These are phyloP conservation scores for Phytophthora foliorum DNA, from an alignment of 352 stramenopile genomes.

Conservation along the genomic window DNA sequence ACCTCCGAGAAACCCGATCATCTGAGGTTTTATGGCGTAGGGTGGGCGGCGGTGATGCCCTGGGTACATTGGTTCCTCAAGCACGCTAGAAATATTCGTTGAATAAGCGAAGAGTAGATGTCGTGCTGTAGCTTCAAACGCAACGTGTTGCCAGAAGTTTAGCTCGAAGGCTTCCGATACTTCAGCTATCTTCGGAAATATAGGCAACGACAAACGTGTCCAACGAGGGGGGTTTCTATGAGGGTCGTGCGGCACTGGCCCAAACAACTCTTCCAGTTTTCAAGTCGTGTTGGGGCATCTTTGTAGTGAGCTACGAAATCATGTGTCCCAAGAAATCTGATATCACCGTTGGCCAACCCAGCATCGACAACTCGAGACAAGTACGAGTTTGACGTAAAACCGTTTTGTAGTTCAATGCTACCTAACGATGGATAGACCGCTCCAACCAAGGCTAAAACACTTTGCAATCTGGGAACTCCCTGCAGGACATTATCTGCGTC, in stretches of 20 bases:
- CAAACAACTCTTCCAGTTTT: background rate
- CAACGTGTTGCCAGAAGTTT: slow-evolving; percentile 4
- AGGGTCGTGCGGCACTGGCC: background rate
- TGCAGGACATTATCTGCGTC: background rate
- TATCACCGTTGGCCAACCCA: background rate
- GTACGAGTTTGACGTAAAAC: background rate
- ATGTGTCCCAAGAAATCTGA: background rate
- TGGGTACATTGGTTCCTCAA: no score
- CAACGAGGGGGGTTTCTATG: no score
- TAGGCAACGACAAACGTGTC: background rate
- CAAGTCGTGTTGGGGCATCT: background rate
- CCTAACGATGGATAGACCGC: background rate
- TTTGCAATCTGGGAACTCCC: background rate
- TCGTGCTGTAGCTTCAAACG: background rate
- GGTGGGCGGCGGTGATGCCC: no score
- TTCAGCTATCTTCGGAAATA: slow-evolving; percentile 1
- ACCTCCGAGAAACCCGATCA: background rate
- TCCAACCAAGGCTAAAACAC: background rate
- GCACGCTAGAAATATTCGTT: no score
- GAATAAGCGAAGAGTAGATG: slow-evolving; percentile 1
- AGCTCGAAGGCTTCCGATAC: slow-evolving; percentile 1
- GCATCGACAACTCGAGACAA: background rate
- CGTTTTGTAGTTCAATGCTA: background rate
- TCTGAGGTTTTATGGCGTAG: no score
- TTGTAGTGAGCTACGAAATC: background rate